Conservation (phyloP, 2,329 filamentous ascomycete species). For the Neonectria punicea region DNA sequence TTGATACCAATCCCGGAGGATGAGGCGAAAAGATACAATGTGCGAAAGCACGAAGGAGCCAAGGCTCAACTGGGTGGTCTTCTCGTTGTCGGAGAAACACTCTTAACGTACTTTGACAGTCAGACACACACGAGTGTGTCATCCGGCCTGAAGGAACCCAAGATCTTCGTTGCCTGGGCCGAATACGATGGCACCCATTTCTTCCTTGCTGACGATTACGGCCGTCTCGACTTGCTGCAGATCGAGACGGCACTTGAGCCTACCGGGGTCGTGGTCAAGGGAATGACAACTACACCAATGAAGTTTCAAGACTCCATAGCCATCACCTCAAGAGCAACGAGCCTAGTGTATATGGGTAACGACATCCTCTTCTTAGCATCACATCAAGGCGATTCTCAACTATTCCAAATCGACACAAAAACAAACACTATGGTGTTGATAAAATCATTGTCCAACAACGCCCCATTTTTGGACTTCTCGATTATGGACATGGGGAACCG, state of each 20-base stretch:
- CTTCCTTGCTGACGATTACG: constrained; percentile 93
- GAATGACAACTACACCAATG: constrained; percentile 72
- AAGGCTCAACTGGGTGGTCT: constrained; percentile 74
- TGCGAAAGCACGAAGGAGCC: constrained; percentile 63
- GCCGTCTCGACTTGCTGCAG: constrained; percentile 84
- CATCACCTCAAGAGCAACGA: constrained; percentile 77
- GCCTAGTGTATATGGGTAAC: constrained; percentile 79
- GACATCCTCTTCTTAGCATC: constrained; percentile 87
- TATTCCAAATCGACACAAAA: constrained; percentile 68
- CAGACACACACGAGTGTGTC: constrained; percentile 74
- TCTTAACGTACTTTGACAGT: constrained; percentile 86
- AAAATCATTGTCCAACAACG: constrained; percentile 80
- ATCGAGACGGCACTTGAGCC: constrained; percentile 75
- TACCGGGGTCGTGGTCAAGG: constrained; percentile 72
- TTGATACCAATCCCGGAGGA: constrained; percentile 71
- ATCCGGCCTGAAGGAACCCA: constrained; percentile 74
- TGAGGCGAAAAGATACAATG: constrained; percentile 69
- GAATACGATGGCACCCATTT: constrained; percentile 84
- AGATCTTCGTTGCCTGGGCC: constrained; percentile 92
- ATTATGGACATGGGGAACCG: constrained; percentile 96
- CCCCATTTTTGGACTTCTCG: constrained; percentile 91
- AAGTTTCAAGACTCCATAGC: constrained; percentile 41
- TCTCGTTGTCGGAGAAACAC: constrained; percentile 81
- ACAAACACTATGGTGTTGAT: constrained; percentile 67
- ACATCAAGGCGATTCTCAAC: constrained; percentile 91